Evolutionary conservation across 495 filamentous ascomycete genomes (phyloP), one percentile per base, ranked within the genome.

Genomic region (Penicillium taxi): DNA sequence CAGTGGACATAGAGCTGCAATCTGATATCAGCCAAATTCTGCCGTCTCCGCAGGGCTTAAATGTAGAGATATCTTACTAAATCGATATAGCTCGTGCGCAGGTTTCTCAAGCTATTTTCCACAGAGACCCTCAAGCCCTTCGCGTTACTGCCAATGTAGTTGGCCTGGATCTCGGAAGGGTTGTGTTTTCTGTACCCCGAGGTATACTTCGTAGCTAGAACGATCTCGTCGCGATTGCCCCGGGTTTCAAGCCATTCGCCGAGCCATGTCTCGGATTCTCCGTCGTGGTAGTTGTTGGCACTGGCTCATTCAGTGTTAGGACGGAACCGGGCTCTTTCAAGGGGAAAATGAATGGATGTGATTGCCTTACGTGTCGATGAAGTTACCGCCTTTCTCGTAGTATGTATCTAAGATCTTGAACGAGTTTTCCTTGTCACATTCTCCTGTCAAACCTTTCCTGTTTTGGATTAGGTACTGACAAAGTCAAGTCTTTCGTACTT

Each of bases 141-240:
- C 21, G 63, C 46, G 37, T 64, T 59, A 52, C 80, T 81, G 5
- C 78, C 77, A n/a, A 53, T 53, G 52, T 52, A 62, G 44, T 82
- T 82, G 0, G 46, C 65, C n/a, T 73, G 67, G 41, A 77, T 52
- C 29, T 66, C 61, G 12, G 61, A 65, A 18, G 52, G 23, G 1
- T 39, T 47, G 27, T 61, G 44, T 20, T 23, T 34, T 19, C 47
- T 45, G 47, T 58, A 67, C 22, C 56, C 55, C 2, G 60, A 61
- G 1, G 73, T 74, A 54, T 65, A 79, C 47, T 88, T 91, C 32
- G 84, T 89, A 0, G 84, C 83, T 28, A 90, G 64, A 22, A 90
- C 81, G 27, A 86, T 64, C 39, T 77, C 64, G 51, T 82, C 79
- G 0, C 81, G 66, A 44, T 70, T 73, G 12, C 61, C 50, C 13